Percentiles rank a stretch among this genome's conserved stretches.
phyloP scores from a whole-genome alignment of 345 rosid genomes.

The Moringa oleifera region DNA sequence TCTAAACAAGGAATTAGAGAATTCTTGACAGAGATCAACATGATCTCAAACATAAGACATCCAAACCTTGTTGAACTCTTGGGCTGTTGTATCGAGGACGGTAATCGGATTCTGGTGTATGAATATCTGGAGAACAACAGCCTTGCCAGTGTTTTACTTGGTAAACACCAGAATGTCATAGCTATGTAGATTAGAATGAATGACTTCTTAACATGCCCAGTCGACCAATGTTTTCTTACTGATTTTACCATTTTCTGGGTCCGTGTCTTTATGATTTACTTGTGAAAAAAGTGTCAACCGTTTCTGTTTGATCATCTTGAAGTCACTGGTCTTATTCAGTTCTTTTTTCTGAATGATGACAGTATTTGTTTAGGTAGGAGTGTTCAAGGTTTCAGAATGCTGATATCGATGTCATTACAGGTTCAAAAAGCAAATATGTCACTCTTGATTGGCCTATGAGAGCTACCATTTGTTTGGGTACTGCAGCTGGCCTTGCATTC shows the following conservation, averaged over 20 bases:
- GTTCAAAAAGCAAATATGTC: conserved; percentile 44
- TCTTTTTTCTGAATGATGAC: neutral
- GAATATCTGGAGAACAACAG: conserved; percentile 70
- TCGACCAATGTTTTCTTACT: too few relatives aligned
- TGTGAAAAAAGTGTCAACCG: neutral
- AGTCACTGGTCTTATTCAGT: neutral
- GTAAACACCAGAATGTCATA: conserved; percentile 20
- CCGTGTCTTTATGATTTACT: neutral
- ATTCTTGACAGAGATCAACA: conserved; percentile 54
- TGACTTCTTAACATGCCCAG: neutral
- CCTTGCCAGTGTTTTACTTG: conserved; percentile 52
- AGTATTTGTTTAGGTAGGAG: neutral
- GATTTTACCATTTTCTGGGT: neutral
- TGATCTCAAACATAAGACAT: conserved; percentile 49
- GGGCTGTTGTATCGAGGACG: conserved; percentile 59
- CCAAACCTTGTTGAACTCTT: conserved; percentile 65
- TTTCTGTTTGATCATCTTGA: too few relatives aligned
- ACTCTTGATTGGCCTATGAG: conserved; percentile 53
- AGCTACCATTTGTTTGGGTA: conserved; percentile 55
- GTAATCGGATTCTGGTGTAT: conserved; percentile 49
- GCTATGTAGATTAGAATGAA: neutral
- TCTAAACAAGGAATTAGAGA: conserved; percentile 58
- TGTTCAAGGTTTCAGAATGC: conserved; percentile 4
- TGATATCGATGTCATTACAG: conserved; percentile 30
- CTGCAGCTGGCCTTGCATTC: conserved; percentile 61